Evolutionary conservation across 176 grass and related monocot genomes (phyloP), one percentile per base, ranked within the genome.

Genomic region (Stipa capillata): DNA sequence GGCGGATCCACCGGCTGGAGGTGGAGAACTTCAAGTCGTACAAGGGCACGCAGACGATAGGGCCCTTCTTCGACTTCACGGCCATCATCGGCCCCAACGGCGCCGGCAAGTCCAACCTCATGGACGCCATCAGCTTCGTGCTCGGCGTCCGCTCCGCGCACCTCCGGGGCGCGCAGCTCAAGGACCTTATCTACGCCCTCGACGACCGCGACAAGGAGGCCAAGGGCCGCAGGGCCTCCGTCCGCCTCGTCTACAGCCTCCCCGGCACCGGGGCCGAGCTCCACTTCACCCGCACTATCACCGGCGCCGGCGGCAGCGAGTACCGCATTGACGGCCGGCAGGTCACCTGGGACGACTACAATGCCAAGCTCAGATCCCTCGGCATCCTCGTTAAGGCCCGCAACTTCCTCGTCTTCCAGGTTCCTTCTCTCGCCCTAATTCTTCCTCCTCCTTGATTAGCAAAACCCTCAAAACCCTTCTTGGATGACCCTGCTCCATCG

Each of bases 1-100:
- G 95, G 2, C 93, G 91, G 65, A 98, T 98, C 78, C 87, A 93
- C 35, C 87, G 92, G 9, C 74, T 98, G 79, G 92, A 94, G 83
- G 68, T 98, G 29, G 92, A 98, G 74, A 98, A 98, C 77, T 98
- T 98, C 83, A 98, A 98, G 80, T 98, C 90, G n/a, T 98, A 98
- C 87, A 94, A 94, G 77, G 95, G 95, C 3, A 80, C 67, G 21
- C 95, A 94, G 72, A 94, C 92, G 10, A 92, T 98, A 5, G 95
- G 92, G 3, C 95, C 95, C 55, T 98, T 98, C 80, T 90, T 79
- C 45, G 85, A 98, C 74, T 98, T 98, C 87, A 98, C 95, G 12
- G 95, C 92, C 55, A 87, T 98, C 72, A 94, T 98, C 52, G 92
- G 95, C 20, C 92, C 95, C 50, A 98, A 98, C 51, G 92, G 95